Evolutionary conservation across 768 basidiomycete genomes (phyloP).

Genomic region (Psilocybe cubensis): DNA sequence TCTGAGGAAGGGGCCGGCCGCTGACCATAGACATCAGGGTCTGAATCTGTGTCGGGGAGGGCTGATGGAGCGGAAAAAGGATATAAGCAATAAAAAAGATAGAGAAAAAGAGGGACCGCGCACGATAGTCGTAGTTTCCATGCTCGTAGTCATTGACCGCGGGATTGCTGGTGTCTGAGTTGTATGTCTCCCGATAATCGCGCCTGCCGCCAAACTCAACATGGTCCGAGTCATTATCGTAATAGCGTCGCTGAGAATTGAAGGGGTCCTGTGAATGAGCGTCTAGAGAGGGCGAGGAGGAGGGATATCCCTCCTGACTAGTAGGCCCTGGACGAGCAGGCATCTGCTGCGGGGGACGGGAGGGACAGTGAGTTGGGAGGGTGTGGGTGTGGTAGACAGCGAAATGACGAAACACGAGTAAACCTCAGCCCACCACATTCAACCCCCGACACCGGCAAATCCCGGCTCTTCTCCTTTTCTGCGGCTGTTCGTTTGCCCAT

Average conservation of each 20-base stretch:
- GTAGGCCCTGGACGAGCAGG: conserved; percentile 57
- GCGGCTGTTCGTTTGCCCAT: neutral
- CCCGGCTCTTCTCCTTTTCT: conserved; percentile 4
- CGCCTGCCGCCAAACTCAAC: conserved; percentile 61
- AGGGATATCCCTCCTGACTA: conserved; percentile 68
- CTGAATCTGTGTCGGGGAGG: conserved; percentile 84
- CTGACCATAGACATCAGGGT: conserved; percentile 72
- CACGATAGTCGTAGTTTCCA: conserved; percentile 71
- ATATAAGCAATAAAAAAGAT: conserved; percentile 21
- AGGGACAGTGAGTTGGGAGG: conserved; percentile 16
- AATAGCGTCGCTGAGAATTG: conserved; percentile 55
- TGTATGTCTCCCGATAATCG: conserved; percentile 57
- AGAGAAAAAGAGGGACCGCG: conserved; percentile 6
- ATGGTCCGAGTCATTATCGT: conserved; percentile 78
- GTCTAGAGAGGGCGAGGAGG: conserved; percentile 61
- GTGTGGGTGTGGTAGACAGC: conserved; percentile 5
- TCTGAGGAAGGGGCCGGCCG: conserved; percentile 77
- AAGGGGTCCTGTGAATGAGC: conserved; percentile 74
- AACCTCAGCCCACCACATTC: conserved; percentile 6
- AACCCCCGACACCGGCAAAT: conserved; percentile 10
- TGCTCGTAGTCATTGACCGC: conserved; percentile 71
- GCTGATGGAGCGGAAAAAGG: conserved; percentile 42
- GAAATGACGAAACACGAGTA: conserved; percentile 21
- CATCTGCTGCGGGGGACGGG: conserved; percentile 39
- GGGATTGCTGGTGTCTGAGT: conserved; percentile 71